Evolutionary conservation across 768 basidiomycete species (phyloP).

Genomic region (Pisolithus orientalis): DNA sequence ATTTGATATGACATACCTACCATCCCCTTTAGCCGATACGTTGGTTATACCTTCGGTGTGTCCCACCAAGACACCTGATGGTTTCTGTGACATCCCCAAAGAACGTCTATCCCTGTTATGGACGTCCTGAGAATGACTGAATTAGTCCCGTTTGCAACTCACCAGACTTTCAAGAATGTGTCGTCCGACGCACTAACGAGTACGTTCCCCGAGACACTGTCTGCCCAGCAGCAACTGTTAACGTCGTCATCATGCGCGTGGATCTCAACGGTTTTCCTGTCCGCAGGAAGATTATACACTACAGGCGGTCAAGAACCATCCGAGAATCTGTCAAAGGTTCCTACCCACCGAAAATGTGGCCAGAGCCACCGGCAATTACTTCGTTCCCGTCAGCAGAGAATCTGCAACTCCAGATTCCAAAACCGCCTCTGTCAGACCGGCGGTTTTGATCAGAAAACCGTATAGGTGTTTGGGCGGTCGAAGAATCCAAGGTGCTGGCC

Average conservation of each 20-base stretch:
- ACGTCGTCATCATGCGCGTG: conserved; percentile 86
- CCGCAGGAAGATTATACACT: conserved; percentile 90
- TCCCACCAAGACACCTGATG: conserved; percentile 90
- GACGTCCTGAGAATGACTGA: neutral
- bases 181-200: conserved; percentile 96
- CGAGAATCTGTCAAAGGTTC: neutral
- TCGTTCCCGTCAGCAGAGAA: conserved; percentile 97
- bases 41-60: conserved; percentile 96
- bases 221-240: conserved; percentile 96
- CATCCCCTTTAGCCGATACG: conserved; percentile 93
- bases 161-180: conserved; percentile 94
- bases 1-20: conserved; percentile 91
- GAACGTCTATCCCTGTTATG: conserved; percentile 47
- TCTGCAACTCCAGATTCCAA: conserved; percentile 88
- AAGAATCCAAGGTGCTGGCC: conserved; percentile 63
- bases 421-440: conserved; percentile 40
- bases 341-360: conserved; percentile 66
- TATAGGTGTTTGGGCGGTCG: conserved; percentile 56
- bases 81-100: conserved; percentile 48
- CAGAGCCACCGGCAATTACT: conserved; percentile 86
- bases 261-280: conserved; percentile 77
- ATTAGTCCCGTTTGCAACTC: conserved; percentile 11
- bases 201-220: conserved; percentile 86
- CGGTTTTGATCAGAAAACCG: conserved; percentile 45
- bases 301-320: neutral